phyloP scores from a whole-genome alignment of 2,329 filamentous ascomycete genomes.

The Waltergamsia citrina region DNA sequence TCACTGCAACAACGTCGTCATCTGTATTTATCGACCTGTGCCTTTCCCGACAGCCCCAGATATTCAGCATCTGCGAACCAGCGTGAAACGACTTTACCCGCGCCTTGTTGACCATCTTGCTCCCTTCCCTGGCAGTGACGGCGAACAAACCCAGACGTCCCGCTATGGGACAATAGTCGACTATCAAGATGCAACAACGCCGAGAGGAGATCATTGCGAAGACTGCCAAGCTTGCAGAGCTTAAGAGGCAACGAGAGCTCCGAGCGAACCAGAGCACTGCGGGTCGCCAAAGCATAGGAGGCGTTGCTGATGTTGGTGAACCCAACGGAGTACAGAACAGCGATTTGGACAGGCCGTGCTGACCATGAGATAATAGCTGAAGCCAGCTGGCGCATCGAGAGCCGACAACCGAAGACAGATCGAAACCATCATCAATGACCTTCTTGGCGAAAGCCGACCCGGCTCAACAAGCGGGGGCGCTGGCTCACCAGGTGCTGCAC shows the following conservation, averaged over 20 bases:
- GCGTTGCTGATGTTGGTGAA: conserved; percentile 58
- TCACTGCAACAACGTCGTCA: too few species aligned
- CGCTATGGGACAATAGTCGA: conserved; percentile 35
- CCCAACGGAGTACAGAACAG: conserved; percentile 3
- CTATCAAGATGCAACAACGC: conserved; percentile 60
- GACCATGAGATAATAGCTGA: conserved; percentile 26
- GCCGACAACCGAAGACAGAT: conserved; percentile 65
- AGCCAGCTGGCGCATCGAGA: conserved; percentile 61
- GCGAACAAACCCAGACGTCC: conserved; percentile 13
- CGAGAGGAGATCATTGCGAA: conserved; percentile 96
- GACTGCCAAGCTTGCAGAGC: conserved; percentile 91
- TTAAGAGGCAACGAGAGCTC: conserved; percentile 85
- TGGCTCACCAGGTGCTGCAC: conserved; percentile 50
- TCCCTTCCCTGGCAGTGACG: neutral
- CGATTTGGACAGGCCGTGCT: neutral
- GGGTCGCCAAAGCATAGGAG: conserved; percentile 58
- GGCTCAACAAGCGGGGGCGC: conserved; percentile 53
- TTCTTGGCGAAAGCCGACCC: conserved; percentile 71
- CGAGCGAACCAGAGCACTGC: conserved; percentile 67
- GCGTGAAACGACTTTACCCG: too few species aligned
- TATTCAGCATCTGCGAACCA: too few species aligned
- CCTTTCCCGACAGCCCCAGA: too few species aligned
- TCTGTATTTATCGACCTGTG: too few species aligned
- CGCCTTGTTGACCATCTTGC: too few species aligned
- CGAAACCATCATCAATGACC: conserved; percentile 74